Evolutionary conservation across 805 yeast species (phyloP).

Genomic region (Barnettozyma californica): DNA sequence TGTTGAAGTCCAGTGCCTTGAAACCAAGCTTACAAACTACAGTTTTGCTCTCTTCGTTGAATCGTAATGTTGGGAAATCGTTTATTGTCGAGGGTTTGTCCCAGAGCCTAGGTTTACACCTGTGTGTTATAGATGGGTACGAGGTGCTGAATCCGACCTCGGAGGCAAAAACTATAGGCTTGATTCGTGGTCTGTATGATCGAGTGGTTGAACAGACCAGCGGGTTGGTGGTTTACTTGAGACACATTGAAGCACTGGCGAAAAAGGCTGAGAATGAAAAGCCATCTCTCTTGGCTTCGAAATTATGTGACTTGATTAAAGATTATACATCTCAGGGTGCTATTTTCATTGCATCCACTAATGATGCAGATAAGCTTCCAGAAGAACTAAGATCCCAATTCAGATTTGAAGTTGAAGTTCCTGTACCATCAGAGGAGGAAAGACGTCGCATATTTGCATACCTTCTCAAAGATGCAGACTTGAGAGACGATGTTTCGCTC

Average conservation of each 20-base stretch:
- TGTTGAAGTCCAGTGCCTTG: conserved; percentile 46
- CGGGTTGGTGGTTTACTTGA: conserved; percentile 48
- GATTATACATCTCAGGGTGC: conserved; percentile 43
- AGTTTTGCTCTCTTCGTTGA: conserved; percentile 59
- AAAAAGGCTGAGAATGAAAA: conserved; percentile 51
- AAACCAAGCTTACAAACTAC: conserved; percentile 49
- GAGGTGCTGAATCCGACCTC: conserved; percentile 64
- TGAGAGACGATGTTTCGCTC: conserved; percentile 48
- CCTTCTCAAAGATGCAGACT: conserved; percentile 31
- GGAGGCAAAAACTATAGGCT: conserved; percentile 74
- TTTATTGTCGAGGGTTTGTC: conserved; percentile 54
- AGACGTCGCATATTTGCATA: conserved; percentile 57
- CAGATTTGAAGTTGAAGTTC: conserved; percentile 70
- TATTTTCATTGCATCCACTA: conserved; percentile 60
- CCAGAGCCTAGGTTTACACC: conserved; percentile 55
- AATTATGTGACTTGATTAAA: conserved; percentile 50
- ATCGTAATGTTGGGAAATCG: conserved; percentile 76
- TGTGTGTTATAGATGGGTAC: conserved; percentile 64
- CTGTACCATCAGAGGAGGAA: conserved; percentile 77
- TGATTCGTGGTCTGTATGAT: conserved; percentile 71
- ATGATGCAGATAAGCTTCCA: conserved; percentile 64
- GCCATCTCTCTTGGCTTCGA: conserved; percentile 34
- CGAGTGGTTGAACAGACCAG: conserved; percentile 43
- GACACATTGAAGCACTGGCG: conserved; percentile 75
- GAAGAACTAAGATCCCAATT: conserved; percentile 60